phyloP scores from a whole-genome alignment of 2,329 filamentous ascomycete genomes.

The Sclerotiophoma versabilis region DNA sequence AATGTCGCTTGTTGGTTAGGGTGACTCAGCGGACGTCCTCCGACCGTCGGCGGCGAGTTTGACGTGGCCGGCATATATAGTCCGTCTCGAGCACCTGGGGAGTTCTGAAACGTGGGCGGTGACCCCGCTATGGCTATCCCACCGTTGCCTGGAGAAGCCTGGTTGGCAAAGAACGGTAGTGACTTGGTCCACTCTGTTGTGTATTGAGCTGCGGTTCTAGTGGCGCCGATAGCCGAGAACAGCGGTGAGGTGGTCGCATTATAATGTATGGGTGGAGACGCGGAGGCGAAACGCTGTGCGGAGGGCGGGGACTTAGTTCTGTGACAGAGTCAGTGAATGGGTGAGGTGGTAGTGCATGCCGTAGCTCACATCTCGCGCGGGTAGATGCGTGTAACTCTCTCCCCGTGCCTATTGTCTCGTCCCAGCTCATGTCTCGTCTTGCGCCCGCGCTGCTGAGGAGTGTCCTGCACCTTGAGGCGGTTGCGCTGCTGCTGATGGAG shows the following conservation, averaged over 20 bases:
- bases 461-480: conserved; percentile 45
- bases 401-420: conserved; percentile 46
- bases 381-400: conserved; percentile 50
- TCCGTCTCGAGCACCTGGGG: conserved; percentile 39
- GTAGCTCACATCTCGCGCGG: conserved; percentile 49
- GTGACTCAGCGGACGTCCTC: conserved; percentile 53
- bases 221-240: conserved; percentile 49
- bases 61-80: conserved; percentile 48
- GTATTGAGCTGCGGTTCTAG: conserved; percentile 47
- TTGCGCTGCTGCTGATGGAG: conserved; percentile 47
- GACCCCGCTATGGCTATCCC: conserved; percentile 56
- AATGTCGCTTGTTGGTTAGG: conserved; percentile 55
- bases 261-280: conserved; percentile 42
- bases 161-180: conserved; percentile 52
- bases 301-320: conserved; percentile 50
- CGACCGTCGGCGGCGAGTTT: conserved; percentile 43
- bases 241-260: conserved; percentile 51
- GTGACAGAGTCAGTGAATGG: conserved; percentile 17
- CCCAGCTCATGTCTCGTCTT: conserved; percentile 51
- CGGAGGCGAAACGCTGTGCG: conserved; percentile 44
- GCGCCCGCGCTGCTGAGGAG: conserved; percentile 44
- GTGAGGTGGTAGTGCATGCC: not conserved
- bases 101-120: conserved; percentile 50
- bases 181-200: conserved; percentile 58
- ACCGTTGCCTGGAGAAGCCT: conserved; percentile 47